These are phyloP conservation scores for Pontederia crassipes DNA, from an alignment of 176 grass and related monocot genomes.

Conservation along the genomic window DNA sequence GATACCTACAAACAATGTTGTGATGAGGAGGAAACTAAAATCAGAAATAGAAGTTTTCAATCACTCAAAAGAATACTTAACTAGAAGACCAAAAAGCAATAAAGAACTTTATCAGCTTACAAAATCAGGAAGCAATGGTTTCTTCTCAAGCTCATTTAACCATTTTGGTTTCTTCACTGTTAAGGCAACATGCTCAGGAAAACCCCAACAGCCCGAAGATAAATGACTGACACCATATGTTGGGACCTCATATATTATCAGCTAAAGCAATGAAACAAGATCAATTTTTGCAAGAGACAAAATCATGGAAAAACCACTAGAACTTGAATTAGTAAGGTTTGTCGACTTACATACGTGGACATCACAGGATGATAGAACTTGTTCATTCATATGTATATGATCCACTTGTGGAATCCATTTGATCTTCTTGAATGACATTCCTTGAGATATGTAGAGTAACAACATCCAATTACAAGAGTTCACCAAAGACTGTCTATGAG, in stretches of 20 bases:
- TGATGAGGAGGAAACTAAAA: conserved; percentile 15
- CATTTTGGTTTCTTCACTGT: conserved; percentile 52
- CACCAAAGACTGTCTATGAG: conserved; percentile 35
- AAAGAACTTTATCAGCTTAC: conserved; percentile 30
- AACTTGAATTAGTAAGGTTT: conserved; percentile 1
- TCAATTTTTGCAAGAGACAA: background rate
- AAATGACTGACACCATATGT: conserved; percentile 61
- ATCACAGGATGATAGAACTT: conserved; percentile 40
- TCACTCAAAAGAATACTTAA: background rate
- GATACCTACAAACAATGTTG: conserved; percentile 30
- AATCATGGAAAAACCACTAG: conserved; percentile 6
- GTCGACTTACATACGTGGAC: conserved; percentile 91
- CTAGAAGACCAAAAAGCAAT: background rate
- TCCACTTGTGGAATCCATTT: conserved; percentile 39
- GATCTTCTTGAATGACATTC: conserved; percentile 21
- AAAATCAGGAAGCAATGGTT: conserved; percentile 48
- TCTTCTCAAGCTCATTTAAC: conserved; percentile 57
- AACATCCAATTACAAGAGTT: conserved; percentile 53
- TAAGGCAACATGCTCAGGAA: conserved; percentile 22
- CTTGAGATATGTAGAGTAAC: conserved; percentile 29
- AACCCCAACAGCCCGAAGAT: conserved; percentile 42
- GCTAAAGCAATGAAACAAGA: conserved; percentile 40
- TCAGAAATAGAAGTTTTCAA: background rate
- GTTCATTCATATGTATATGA: conserved; percentile 41
- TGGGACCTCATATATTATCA: conserved; percentile 77